Percentiles rank a stretch among this genome's conserved stretches.
Conservation (phyloP, 257 asterid species). For the Solanum pinnatisectum region DNA sequence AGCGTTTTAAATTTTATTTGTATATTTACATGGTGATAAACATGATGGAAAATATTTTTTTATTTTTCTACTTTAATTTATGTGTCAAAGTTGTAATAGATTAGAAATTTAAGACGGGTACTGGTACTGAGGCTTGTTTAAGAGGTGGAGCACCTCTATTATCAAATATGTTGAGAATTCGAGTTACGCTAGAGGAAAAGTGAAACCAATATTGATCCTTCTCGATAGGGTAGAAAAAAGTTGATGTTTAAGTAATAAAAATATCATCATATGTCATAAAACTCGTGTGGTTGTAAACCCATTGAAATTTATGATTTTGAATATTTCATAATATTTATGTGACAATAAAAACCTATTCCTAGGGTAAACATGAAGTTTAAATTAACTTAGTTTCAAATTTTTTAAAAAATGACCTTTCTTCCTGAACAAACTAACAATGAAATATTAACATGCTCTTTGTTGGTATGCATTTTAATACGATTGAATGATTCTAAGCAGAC, state of each 20-base stretch:
- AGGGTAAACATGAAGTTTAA: neutral
- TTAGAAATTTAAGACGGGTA: neutral
- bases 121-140: too few relatives aligned
- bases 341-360: neutral
- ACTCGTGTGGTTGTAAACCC: neutral
- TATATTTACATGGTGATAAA: neutral
- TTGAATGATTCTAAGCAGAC: neutral
- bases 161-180: too few relatives aligned
- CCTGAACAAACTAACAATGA: neutral
- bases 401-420: too few relatives aligned
- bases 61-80: neutral
- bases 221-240: too few relatives aligned
- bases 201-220: too few relatives aligned
- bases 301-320: neutral
- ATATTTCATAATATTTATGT: neutral
- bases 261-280: neutral
- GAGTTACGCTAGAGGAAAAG: too few relatives aligned
- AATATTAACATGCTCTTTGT: neutral
- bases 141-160: neutral
- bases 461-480: too few relatives aligned
- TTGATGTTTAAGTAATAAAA: too few relatives aligned
- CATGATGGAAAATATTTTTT: neutral
- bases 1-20: neutral
- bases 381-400: neutral
- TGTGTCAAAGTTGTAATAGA: neutral